A percentile compares a stretch with the other conserved stretches of the same genome.
Evolutionary conservation across 2,329 filamentous ascomycete genomes (phyloP).

Genomic region (Pyrenochaeta sp.): DNA sequence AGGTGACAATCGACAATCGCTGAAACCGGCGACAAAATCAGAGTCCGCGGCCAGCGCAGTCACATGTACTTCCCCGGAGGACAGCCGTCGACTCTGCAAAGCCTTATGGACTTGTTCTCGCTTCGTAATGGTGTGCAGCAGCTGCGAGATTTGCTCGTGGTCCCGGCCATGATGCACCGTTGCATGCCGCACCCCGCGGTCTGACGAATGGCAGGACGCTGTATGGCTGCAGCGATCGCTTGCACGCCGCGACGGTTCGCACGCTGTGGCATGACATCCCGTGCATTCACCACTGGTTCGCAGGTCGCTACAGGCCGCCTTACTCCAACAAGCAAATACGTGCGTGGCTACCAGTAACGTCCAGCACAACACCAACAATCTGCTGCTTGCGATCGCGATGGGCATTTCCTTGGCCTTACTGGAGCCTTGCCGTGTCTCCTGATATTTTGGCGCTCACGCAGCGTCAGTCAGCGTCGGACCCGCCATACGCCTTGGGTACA

Average conservation of each 20-base stretch:
- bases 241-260: slow-evolving; percentile 5
- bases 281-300: slow-evolving; percentile 8
- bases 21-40: not conserved
- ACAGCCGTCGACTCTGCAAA: not conserved
- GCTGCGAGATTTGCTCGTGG: slow-evolving; percentile 4
- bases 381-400: not conserved
- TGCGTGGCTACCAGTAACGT: not conserved
- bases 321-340: slow-evolving; percentile 6
- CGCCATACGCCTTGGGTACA: not conserved
- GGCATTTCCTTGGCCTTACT: not conserved
- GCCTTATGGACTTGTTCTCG: slow-evolving; percentile 1
- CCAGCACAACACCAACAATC: not conserved
- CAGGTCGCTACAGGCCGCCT: slow-evolving; percentile 9
- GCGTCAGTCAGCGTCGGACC: not conserved
- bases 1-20: not conserved
- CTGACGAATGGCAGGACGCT: slow-evolving; percentile 14
- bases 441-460: not conserved
- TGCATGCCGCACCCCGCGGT: slow-evolving; percentile 1
- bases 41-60: not conserved
- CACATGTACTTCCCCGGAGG: not conserved
- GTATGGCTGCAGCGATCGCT: slow-evolving; percentile 11
- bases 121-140: slow-evolving; percentile 14
- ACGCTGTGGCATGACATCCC: not conserved
- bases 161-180: not conserved
- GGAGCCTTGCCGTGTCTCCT: not conserved